Percentiles rank a stretch among this genome's conserved stretches.
Evolutionary conservation across 805 yeast genomes (phyloP).

Genomic region (Grigorovia humatica): DNA sequence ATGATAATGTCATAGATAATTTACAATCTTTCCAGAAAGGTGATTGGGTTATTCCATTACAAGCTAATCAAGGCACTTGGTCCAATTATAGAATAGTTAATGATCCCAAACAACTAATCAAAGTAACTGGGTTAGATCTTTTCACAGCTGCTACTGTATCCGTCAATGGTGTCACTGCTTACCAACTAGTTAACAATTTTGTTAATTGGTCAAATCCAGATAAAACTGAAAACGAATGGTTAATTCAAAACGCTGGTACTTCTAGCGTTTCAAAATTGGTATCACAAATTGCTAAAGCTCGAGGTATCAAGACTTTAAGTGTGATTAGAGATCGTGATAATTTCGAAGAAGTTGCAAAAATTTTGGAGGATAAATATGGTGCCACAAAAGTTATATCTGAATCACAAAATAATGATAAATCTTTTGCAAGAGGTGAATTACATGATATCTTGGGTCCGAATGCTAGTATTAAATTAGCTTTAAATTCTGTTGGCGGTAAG

Average conservation of each 20-base stretch:
- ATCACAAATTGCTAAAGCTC: slow-evolving; percentile 68
- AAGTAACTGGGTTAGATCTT: slow-evolving; percentile 40
- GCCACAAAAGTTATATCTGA: slow-evolving; percentile 87
- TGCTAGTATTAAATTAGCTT: slow-evolving; percentile 57
- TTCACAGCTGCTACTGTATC: slow-evolving; percentile 78
- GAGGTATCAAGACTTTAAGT: slow-evolving; percentile 75
- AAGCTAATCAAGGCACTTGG: slow-evolving; percentile 90
- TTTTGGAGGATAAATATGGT: slow-evolving; percentile 50
- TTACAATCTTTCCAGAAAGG: slow-evolving; percentile 37
- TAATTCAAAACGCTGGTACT: slow-evolving; percentile 93
- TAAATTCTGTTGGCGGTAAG: slow-evolving; percentile 91
- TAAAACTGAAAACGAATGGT: slow-evolving; percentile 52
- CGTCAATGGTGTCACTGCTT: slow-evolving; percentile 91
- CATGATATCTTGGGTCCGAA: slow-evolving; percentile 34
- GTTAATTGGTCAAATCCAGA: slow-evolving; percentile 20
- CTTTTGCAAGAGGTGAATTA: slow-evolving; percentile 47
- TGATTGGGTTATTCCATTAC: slow-evolving; percentile 80
- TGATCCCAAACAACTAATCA: slow-evolving; percentile 41
- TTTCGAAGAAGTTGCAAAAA: slow-evolving; percentile 48
- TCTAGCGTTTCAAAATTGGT: slow-evolving; percentile 92
- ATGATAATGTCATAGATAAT: slow-evolving; percentile 26
- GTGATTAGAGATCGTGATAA: slow-evolving; percentile 82
- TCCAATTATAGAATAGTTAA: slow-evolving; percentile 58
- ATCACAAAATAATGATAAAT: slow-evolving; percentile 62
- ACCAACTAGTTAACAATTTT: slow-evolving; percentile 70